Conservation (phyloP, 495 filamentous ascomycete species). For the Xylaria grammica region DNA sequence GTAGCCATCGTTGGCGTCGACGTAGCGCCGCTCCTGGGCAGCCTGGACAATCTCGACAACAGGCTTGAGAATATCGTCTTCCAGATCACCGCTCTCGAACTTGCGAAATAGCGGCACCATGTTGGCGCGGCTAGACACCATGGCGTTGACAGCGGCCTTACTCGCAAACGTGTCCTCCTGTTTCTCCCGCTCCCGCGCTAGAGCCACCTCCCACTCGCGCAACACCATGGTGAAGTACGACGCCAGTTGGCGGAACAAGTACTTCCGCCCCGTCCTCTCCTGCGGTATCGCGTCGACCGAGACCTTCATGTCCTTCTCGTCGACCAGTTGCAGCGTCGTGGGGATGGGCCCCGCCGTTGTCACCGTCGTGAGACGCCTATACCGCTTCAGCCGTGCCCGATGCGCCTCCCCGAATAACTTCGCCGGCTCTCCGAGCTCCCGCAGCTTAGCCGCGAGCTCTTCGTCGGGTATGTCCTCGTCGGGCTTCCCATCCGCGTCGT, state of each 20-base stretch:
- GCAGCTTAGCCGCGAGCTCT: constrained; percentile 68
- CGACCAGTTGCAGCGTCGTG: constrained; percentile 75
- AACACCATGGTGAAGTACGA: constrained; percentile 95
- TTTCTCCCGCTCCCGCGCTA: constrained; percentile 63
- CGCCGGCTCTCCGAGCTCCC: constrained; percentile 73
- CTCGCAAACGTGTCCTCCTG: constrained; percentile 73
- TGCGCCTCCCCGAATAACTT: constrained; percentile 86
- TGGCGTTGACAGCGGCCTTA: constrained; percentile 75
- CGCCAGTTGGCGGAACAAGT: constrained; percentile 84
- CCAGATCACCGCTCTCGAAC: constrained; percentile 79
- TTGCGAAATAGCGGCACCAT: constrained; percentile 90
- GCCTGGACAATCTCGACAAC: constrained; percentile 93
- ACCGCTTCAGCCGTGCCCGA: constrained; percentile 67
- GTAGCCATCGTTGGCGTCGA: constrained; percentile 96
- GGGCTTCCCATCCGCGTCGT: constrained; percentile 44
- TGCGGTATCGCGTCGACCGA: constrained; percentile 61
- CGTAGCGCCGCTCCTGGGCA: constrained; percentile 87
- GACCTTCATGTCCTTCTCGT: constrained; percentile 88
- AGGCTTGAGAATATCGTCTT: constrained; percentile 77
- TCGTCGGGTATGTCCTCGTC: constrained; percentile 75
- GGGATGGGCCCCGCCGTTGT: constrained; percentile 60
- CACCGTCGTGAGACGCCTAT: constrained; percentile 61
- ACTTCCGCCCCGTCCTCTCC: constrained; percentile 61
- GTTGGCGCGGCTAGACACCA: constrained; percentile 81
- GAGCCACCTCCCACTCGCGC: constrained; percentile 80